phyloP scores from a whole-genome alignment of 495 filamentous ascomycete species.

The Neurospora sp. region DNA sequence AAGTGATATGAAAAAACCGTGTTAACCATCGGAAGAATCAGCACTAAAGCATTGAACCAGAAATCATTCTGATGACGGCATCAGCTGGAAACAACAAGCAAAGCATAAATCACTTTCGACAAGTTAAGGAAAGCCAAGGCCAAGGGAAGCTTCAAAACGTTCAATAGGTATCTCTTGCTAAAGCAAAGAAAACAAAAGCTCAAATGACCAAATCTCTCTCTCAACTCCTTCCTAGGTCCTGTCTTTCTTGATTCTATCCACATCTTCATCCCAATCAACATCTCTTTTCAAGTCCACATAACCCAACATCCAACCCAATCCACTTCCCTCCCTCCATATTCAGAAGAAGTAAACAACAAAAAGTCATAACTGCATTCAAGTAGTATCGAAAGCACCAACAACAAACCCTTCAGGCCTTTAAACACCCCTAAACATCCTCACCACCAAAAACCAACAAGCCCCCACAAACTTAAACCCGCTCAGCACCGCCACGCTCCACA shows the following conservation, averaged over 20 bases:
- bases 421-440: slow-evolving; percentile 72
- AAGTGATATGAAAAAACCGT: too few species aligned
- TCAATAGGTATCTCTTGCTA: neutral
- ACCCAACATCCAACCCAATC: neutral
- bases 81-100: neutral
- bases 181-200: neutral
- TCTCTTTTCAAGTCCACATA: neutral
- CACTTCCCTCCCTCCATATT: neutral
- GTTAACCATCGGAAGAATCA: too few species aligned
- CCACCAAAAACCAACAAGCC: slow-evolving; percentile 88
- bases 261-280: neutral
- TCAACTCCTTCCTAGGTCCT: neutral
- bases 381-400: neutral
- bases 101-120: neutral
- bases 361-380: neutral
- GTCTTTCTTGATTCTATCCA: neutral
- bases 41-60: too few species aligned
- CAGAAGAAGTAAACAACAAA: neutral
- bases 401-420: slow-evolving; percentile 14
- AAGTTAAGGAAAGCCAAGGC: too few species aligned
- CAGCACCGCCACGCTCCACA: slow-evolving; percentile 86
- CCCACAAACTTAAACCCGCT: slow-evolving; percentile 85
- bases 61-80: too few species aligned
- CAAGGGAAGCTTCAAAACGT: neutral
- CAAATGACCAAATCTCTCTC: neutral